Conservation (phyloP, 164 flowering plant genomes). For the Buxus sempervirens region DNA sequence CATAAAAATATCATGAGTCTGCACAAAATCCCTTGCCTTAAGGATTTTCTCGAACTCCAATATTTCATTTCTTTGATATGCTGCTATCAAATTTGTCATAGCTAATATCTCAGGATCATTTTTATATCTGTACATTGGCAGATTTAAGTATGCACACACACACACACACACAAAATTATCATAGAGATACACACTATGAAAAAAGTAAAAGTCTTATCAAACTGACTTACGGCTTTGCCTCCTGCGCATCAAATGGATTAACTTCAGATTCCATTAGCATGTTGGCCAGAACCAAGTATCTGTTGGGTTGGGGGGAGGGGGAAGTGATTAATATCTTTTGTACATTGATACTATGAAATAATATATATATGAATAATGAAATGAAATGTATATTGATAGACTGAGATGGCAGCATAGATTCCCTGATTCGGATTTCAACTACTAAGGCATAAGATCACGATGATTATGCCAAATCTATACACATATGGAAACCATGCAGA, state of each 20-base stretch:
- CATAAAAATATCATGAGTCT: background rate
- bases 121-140: constrained; percentile 61
- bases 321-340: too few relatives aligned
- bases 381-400: too few relatives aligned
- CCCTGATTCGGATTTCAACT: too few relatives aligned
- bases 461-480: too few relatives aligned
- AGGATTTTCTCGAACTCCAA: constrained; percentile 95
- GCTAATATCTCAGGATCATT: constrained; percentile 98
- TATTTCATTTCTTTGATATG: constrained; percentile 95
- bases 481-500: too few relatives aligned
- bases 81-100: constrained; percentile 98
- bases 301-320: constrained; percentile 26
- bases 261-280: constrained; percentile 99
- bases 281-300: constrained; percentile 89
- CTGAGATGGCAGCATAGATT: too few relatives aligned
- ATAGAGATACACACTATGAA: background rate
- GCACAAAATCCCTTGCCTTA: constrained; percentile 42
- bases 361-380: too few relatives aligned
- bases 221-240: constrained; percentile 92
- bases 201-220: background rate
- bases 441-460: too few relatives aligned
- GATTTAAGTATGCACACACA: background rate
- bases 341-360: too few relatives aligned
- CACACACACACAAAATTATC: background rate
- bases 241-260: constrained; percentile 98